phyloP scores from a whole-genome alignment of 1,284 basidiomycete genomes.

The Pholiota adiposa region DNA sequence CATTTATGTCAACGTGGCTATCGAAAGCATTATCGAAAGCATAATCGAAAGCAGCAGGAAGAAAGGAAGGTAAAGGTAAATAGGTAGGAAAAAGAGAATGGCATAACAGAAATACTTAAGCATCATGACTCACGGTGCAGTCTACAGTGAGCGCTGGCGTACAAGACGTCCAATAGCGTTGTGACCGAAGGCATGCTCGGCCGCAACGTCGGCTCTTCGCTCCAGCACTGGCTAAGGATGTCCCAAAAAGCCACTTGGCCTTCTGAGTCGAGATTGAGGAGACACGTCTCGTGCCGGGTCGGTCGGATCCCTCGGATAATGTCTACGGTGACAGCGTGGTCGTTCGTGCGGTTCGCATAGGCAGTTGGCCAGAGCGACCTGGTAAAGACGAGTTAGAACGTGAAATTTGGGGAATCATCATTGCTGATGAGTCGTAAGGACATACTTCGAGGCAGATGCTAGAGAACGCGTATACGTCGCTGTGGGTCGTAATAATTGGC shows the following conservation, averaged over 20 bases:
- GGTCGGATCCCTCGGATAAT: constrained; percentile 55
- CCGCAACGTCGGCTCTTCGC: constrained; percentile 28
- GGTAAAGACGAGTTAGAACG: not conserved
- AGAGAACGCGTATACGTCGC: constrained; percentile 61
- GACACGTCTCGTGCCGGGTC: constrained; percentile 30
- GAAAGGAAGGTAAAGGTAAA: not conserved
- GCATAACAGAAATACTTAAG: not conserved
- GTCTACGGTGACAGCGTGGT: constrained; percentile 56
- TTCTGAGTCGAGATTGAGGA: constrained; percentile 27
- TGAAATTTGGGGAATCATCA: not conserved
- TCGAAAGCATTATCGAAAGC: not conserved
- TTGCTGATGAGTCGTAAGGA: too few relatives aligned
- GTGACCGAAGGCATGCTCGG: constrained; percentile 36
- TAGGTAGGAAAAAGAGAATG: not conserved
- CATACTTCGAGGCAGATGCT: constrained; percentile 60
- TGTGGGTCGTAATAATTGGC: constrained; percentile 50
- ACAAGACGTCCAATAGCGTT: constrained; percentile 26
- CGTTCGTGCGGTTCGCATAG: constrained; percentile 56
- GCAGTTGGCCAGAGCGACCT: constrained; percentile 54
- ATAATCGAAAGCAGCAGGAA: too few relatives aligned
- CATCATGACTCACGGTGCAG: not conserved
- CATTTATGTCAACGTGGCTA: too few relatives aligned
- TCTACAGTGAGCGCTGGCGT: not conserved
- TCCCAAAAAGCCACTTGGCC: constrained; percentile 39
- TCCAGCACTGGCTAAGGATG: constrained; percentile 51